Evolutionary conservation across 2,329 filamentous ascomycete genomes (phyloP), one percentile per base, ranked within the genome.

Genomic region (Calonectria ilicicola): DNA sequence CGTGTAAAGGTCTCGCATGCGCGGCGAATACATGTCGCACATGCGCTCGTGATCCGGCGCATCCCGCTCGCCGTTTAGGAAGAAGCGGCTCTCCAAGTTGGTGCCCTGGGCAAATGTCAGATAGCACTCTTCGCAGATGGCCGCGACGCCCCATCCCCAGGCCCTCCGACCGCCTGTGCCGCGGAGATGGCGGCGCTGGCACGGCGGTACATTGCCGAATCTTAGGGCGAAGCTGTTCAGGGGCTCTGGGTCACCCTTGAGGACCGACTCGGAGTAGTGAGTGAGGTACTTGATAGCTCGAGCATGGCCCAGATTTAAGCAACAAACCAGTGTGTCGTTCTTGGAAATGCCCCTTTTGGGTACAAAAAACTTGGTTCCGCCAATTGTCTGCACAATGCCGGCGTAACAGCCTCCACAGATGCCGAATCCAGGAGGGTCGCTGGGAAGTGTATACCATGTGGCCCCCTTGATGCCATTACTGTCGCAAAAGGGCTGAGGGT

Each of bases 71-170:
- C 81, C 79, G 1, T 74, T 75, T 19, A 84, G 73, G 2, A 75
- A 74, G 77, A 84, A 85, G 2, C 73, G 67, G 29, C 72, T 38
- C 12, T 82, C 83, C 0, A 85, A 72, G 0, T 72, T 49, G 0
- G 78, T 80, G 0, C 78, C 79, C 44, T 77, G 77, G 2, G 80
- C 81, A 42, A 84, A 84, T 14, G 81, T 79, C 35, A 76, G 69
- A 62, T 84, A 83, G 65, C 84, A 85, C 19, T 84, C 81, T 9
- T 82, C 81, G 42, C 84, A 85, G 42, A 85, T 82, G 66, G 79
- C 75, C 76, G 82, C 44, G 1, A 81, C 78, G 5, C 69, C 74
- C 84, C 84, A 85, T 26, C 84, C 84, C 76, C 83, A 85, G 81
- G 80, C 83, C 7, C 75, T 73, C 49, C 65, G 72, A 15, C 72